Evolutionary conservation across 129 eudicot genomes (phyloP).

Genomic region (Artemisia argyi): DNA sequence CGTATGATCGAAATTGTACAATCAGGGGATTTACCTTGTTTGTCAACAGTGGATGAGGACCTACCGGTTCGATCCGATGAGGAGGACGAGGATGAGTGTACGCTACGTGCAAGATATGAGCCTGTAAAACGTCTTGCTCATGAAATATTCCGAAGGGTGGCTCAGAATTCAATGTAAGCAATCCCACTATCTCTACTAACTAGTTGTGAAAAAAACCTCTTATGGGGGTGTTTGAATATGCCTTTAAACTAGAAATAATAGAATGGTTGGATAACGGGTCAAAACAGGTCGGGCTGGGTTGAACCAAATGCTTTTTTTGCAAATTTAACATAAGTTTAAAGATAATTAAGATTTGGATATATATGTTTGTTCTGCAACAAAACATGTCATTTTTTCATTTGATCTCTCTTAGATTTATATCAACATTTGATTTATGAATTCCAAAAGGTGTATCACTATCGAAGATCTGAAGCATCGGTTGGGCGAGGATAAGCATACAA

Average conservation of each 20-base stretch:
- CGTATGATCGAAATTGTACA: constrained; percentile 21
- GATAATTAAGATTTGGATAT: background rate
- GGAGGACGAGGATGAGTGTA: constrained; percentile 19
- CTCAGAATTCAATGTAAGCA: constrained; percentile 9
- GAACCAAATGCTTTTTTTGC: too few relatives aligned
- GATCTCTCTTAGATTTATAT: background rate
- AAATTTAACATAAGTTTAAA: too few relatives aligned
- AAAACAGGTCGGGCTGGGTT: too few relatives aligned
- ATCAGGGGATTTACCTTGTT: constrained; percentile 21
- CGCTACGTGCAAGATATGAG: background rate
- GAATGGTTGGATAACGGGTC: background rate
- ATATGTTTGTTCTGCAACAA: background rate
- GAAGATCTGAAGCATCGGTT: constrained; percentile 7
- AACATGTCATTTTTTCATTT: background rate
- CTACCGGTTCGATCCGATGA: constrained; percentile 20
- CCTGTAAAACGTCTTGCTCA: background rate
- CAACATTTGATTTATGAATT: background rate
- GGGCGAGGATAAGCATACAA: constrained; percentile 13
- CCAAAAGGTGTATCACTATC: constrained; percentile 14
- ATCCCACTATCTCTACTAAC: background rate
- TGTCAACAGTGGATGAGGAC: constrained; percentile 11
- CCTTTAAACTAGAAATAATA: background rate
- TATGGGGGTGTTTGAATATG: background rate
- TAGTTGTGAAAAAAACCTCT: background rate
- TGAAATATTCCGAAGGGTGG: constrained; percentile 10